Evolutionary conservation across 2,329 filamentous ascomycete genomes (phyloP).

Genomic region (Fusarium sp.): DNA sequence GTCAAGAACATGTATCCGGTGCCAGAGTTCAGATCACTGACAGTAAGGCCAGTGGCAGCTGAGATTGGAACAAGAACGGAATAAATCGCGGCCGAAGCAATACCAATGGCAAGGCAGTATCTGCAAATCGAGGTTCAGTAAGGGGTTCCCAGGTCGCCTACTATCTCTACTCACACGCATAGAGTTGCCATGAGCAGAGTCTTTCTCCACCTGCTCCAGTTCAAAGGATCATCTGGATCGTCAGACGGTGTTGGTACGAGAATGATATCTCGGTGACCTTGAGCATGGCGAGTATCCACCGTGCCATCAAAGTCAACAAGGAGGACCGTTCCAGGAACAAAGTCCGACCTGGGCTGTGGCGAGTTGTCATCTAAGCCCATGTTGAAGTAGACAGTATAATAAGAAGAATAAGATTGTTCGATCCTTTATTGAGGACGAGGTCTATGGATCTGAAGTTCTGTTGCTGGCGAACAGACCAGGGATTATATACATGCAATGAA

Average conservation of each 20-base stretch:
- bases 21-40: background rate
- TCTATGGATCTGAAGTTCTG: background rate
- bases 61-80: background rate
- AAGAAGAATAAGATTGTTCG: background rate
- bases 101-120: background rate
- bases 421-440: background rate
- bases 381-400: background rate
- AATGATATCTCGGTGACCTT: background rate
- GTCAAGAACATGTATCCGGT: background rate
- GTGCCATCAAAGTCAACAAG: background rate
- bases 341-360: accelerated
- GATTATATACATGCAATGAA: background rate
- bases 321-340: background rate
- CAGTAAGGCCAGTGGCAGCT: background rate
- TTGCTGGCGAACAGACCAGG: background rate
- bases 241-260: background rate
- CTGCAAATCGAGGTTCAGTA: background rate
- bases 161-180: background rate
- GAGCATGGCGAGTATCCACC: background rate
- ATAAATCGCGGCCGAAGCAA: background rate
- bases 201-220: background rate
- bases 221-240: background rate
- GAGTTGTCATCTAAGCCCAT: background rate
- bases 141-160: too few relatives aligned
- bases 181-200: background rate